A percentile compares a stretch with the other conserved stretches of the same genome.
These are phyloP conservation scores for Erythrobasidium hasegawianum DNA, from an alignment of 1,284 basidiomycete genomes.

Conservation along the genomic window DNA sequence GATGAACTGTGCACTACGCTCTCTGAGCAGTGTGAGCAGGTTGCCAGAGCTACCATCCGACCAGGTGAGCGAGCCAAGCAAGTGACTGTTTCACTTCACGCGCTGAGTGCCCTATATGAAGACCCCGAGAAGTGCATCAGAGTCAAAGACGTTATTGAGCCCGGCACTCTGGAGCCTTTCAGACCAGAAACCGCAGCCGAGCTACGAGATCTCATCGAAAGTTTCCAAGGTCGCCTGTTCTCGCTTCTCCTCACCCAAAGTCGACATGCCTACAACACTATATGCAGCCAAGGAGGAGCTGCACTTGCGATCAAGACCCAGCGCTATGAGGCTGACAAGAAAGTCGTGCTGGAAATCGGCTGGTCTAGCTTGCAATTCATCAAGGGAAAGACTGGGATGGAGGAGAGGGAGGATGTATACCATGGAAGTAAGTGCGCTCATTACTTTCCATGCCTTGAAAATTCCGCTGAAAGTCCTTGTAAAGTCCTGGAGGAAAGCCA, in stretches of 20 bases:
- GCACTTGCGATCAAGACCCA: constrained; percentile 17
- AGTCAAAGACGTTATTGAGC: constrained; percentile 9
- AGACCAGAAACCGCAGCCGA: constrained; percentile 9
- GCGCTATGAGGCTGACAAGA: constrained; percentile 14
- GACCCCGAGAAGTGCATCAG: constrained; percentile 12
- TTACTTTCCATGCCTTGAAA: neutral
- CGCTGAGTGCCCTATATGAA: neutral
- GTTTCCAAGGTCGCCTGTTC: constrained; percentile 16
- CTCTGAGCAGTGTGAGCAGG: constrained; percentile 12
- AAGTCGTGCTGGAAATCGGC: constrained; percentile 22
- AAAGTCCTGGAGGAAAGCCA: constrained; percentile 12
- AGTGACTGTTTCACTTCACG: no score
- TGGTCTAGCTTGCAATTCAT: constrained; percentile 6
- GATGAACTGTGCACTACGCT: constrained; percentile 28
- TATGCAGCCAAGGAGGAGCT: constrained; percentile 5
- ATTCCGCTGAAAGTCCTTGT: neutral
- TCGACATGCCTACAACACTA: neutral
- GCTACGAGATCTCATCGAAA: neutral
- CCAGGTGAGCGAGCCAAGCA: constrained; percentile 2
- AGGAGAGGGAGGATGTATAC: constrained; percentile 2
- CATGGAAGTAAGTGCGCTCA: constrained; percentile 4
- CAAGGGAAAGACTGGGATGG: neutral
- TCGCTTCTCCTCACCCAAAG: constrained; percentile 19
- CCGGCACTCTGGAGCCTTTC: constrained; percentile 7
- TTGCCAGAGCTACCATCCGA: constrained; percentile 1